Evolutionary conservation across 208 protist species (phyloP).

Genomic region (Trichomonas tenax): DNA sequence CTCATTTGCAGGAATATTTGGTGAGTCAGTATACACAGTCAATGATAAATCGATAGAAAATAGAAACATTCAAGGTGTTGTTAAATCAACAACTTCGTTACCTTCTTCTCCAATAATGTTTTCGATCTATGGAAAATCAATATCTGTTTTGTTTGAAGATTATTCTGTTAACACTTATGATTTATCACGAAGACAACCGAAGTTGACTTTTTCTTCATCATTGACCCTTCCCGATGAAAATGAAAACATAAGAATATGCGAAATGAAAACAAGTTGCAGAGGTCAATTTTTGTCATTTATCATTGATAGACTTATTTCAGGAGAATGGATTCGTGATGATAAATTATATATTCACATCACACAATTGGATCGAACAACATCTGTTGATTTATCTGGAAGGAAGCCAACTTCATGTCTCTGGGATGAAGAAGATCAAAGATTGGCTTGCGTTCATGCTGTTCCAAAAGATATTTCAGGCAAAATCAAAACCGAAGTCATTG

Average conservation of each 20-base stretch:
- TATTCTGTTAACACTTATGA: neutral
- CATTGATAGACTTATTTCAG: neutral
- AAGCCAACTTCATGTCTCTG: neutral
- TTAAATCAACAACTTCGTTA: neutral
- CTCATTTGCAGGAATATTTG: neutral
- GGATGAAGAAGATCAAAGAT: neutral
- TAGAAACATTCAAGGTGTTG: neutral
- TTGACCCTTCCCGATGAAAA: neutral
- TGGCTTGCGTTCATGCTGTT: neutral
- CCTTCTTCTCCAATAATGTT: neutral
- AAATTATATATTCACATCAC: neutral
- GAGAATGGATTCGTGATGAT: neutral
- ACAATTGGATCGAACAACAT: neutral
- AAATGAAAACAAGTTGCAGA: neutral
- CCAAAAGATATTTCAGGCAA: neutral
- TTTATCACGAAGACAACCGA: neutral
- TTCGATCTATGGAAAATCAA: neutral
- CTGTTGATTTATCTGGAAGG: neutral
- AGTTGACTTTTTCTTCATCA: neutral
- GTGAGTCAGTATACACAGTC: neutral
- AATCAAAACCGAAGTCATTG: neutral
- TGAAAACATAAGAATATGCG: neutral
- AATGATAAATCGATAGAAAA: neutral
- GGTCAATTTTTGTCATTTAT: neutral
- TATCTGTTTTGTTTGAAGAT: neutral